Percentiles rank a stretch among this genome's conserved stretches.
These are phyloP conservation scores for Hypsizygus marmoreus DNA, from an alignment of 768 basidiomycete species.

Conservation along the genomic window DNA sequence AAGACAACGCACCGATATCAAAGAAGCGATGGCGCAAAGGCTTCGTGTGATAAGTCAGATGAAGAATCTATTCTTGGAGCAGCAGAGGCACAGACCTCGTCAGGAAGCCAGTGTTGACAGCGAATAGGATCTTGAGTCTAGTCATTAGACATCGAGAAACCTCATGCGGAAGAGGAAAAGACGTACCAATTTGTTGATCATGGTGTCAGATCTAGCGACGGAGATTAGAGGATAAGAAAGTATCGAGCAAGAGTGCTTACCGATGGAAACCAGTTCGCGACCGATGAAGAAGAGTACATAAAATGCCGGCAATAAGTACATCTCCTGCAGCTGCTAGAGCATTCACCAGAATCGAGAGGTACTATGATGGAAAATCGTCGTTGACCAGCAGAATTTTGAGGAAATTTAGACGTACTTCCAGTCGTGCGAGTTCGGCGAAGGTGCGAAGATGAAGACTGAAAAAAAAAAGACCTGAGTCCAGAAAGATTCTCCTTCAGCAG, in stretches of 20 bases:
- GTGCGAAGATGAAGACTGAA: constrained; percentile 33
- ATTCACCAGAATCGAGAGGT: constrained; percentile 46
- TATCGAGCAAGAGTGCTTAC: constrained; percentile 21
- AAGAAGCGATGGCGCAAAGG: constrained; percentile 54
- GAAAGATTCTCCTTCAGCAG: not conserved
- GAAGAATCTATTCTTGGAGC: not conserved
- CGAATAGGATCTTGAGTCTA: constrained; percentile 40
- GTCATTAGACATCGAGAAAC: not conserved
- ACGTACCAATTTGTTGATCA: constrained; percentile 46
- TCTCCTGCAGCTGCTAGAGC: constrained; percentile 47
- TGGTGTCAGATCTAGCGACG: constrained; percentile 42
- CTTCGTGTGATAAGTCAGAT: constrained; percentile 27
- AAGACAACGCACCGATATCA: constrained; percentile 45
- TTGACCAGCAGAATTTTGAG: not conserved
- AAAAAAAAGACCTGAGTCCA: not conserved
- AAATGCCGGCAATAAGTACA: constrained; percentile 43
- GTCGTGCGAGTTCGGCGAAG: constrained; percentile 30
- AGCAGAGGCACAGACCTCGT: constrained; percentile 25
- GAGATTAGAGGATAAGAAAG: not conserved
- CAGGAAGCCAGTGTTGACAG: constrained; percentile 42
- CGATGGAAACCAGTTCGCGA: constrained; percentile 52
- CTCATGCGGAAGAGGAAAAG: not conserved
- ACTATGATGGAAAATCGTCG: constrained; percentile 20
- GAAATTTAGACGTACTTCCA: constrained; percentile 31
- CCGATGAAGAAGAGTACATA: constrained; percentile 41